Conservation (phyloP, 2,329 filamentous ascomycete species). For the Pyrenophora seminiperda region DNA sequence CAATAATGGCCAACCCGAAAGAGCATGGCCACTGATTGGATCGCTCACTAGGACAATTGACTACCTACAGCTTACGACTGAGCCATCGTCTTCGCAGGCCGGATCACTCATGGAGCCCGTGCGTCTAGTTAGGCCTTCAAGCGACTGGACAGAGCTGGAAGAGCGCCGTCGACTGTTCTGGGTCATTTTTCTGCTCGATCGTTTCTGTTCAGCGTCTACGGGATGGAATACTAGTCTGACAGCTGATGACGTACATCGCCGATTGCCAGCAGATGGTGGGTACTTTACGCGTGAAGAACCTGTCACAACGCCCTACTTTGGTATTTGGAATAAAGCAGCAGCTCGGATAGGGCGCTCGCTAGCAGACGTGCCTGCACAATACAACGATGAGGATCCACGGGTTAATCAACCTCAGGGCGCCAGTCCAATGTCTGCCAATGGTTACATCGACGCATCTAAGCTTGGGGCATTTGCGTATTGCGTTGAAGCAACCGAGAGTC, state of each 20-base stretch:
- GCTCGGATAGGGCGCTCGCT: conserved; percentile 41
- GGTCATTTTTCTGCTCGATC: conserved; percentile 43
- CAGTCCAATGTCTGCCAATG: conserved; percentile 39
- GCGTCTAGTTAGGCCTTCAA: conserved; percentile 29
- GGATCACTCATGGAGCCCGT: conserved; percentile 41
- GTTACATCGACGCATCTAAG: conserved; percentile 44
- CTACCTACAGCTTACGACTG: conserved; percentile 40
- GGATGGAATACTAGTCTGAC: conserved; percentile 44
- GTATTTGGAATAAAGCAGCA: conserved; percentile 43
- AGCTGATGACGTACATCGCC: conserved; percentile 42
- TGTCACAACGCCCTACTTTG: conserved; percentile 43
- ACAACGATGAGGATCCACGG: conserved; percentile 40
- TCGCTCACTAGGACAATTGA: conserved; percentile 43
- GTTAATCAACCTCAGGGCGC: conserved; percentile 31
- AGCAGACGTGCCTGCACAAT: conserved; percentile 41
- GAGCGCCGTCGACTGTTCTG: conserved; percentile 41
- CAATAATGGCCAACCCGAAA: conserved; percentile 36
- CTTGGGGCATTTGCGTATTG: conserved; percentile 44
- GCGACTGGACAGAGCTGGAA: conserved; percentile 42
- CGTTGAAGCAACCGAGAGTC: conserved; percentile 41
- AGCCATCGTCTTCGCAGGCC: conserved; percentile 31
- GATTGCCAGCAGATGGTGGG: conserved; percentile 41
- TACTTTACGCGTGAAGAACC: conserved; percentile 44
- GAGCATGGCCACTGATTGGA: conserved; percentile 42
- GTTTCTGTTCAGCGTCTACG: conserved; percentile 40